Base-by-base conservation (phyloP, 805 yeast species). In the Babjeviella inositovora region DNA sequence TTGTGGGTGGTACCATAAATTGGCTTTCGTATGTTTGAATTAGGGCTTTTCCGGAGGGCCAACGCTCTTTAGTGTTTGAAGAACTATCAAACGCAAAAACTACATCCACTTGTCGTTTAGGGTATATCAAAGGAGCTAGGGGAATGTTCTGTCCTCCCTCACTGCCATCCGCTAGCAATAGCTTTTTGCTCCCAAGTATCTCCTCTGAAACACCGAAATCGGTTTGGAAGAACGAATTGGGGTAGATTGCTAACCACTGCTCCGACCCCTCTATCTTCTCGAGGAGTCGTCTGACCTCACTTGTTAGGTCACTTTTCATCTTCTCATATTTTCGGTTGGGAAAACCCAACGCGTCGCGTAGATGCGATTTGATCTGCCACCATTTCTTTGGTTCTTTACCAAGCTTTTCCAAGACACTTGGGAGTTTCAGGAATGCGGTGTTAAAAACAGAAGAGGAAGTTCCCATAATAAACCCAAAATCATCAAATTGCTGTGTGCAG, bases 381-480 rank as follows among this genome's bases (percentile, higher is more conserved):
- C n/a, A n/a, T n/a, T n/a, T n/a, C n/a, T n/a, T n/a, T n/a, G n/a
- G n/a, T n/a, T n/a, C n/a, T n/a, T n/a, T n/a, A n/a, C n/a, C n/a
- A n/a, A n/a, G n/a, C n/a, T n/a, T n/a, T n/a, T n/a, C n/a, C n/a
- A n/a, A n/a, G n/a, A n/a, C n/a, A n/a, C n/a, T n/a, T n/a, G n/a
- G n/a, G n/a, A n/a, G n/a, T n/a, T n/a, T n/a, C n/a, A n/a, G n/a
- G n/a, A n/a, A n/a, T n/a, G n/a, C n/a, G n/a, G n/a, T n/a, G 41
- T 77, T 81, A 55, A 82, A 82, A 22, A 82, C 46, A 1, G 87
- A 59, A 3, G 93, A 75, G 2, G 93, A 79, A 5, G 93, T 72
- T 18, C 92, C 94, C 49, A 80, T 53, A 15, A 79, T 50, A 39
- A 68, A 84, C 5, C 93, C 92, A 6, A 79, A 72, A 35, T 80